Percentiles rank a stretch among this genome's conserved stretches.
Conservation (phyloP, 331 rosid genomes). For the Stylosanthes scabra region DNA sequence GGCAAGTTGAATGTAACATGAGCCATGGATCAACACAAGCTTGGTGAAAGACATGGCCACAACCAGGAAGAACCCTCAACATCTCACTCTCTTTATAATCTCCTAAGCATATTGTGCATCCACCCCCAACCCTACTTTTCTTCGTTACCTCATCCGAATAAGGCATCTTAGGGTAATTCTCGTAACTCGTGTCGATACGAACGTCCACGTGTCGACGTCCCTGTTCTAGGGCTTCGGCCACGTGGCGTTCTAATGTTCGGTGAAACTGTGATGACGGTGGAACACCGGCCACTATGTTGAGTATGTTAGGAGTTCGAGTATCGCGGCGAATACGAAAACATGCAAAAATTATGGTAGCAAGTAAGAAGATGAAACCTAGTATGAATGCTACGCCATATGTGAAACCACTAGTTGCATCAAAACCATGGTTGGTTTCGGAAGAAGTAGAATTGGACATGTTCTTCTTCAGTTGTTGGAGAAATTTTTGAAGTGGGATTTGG, state of each 20-base stretch:
- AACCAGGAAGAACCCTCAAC: constrained; percentile 54
- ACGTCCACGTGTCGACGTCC: not conserved
- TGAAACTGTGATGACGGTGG: not conserved
- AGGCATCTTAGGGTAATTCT: constrained; percentile 42
- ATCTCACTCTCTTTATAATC: constrained; percentile 57
- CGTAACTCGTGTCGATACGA: constrained; percentile 37
- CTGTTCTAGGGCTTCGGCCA: constrained; percentile 1
- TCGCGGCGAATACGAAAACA: constrained; percentile 31
- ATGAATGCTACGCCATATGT: constrained; percentile 30
- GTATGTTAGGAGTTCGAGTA: not conserved
- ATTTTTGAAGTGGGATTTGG: constrained; percentile 17
- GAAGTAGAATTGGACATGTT: constrained; percentile 10
- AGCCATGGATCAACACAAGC: constrained; percentile 67
- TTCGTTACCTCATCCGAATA: constrained; percentile 39
- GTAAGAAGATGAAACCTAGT: constrained; percentile 19
- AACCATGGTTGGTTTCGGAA: not conserved
- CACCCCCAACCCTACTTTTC: not conserved
- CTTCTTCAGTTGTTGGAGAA: too few relatives aligned
- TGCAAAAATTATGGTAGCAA: constrained; percentile 15
- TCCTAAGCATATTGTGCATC: constrained; percentile 61
- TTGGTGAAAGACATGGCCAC: constrained; percentile 60
- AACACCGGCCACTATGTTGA: constrained; percentile 6
- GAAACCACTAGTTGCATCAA: constrained; percentile 10
- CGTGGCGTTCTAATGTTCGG: not conserved
- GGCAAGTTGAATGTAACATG: constrained; percentile 57